These are phyloP conservation scores for Xylariaceae sp. DNA, from an alignment of 2,329 filamentous ascomycete genomes.

Conservation along the genomic window DNA sequence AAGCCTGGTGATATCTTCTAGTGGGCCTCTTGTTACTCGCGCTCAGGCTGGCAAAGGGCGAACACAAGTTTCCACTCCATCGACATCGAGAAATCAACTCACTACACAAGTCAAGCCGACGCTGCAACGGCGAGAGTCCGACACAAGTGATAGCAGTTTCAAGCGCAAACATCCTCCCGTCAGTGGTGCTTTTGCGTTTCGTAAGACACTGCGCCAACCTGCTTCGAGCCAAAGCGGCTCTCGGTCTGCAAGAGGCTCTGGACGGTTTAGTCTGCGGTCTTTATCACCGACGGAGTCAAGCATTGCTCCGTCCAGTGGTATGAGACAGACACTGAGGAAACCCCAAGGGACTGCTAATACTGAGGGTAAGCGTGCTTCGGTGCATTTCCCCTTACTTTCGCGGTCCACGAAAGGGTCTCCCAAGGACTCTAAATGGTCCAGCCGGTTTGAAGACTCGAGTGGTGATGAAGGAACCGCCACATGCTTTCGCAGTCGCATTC, in stretches of 20 bases:
- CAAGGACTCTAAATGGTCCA: constrained; percentile 29
- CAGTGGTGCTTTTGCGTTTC: constrained; percentile 55
- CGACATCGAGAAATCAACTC: constrained; percentile 10
- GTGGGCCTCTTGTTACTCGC: constrained; percentile 7
- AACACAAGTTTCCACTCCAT: constrained; percentile 6
- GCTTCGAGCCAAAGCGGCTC: constrained; percentile 34
- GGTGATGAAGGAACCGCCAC: constrained; percentile 42
- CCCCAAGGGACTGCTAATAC: constrained; percentile 34
- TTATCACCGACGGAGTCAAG: constrained; percentile 60
- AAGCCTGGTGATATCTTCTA: constrained; percentile 2
- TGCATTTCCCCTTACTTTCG: constrained; percentile 42
- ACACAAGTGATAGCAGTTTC: constrained; percentile 78
- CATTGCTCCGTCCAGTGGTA: constrained; percentile 35
- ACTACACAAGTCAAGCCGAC: constrained; percentile 24
- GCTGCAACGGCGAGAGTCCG: constrained; percentile 52
- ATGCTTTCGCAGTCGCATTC: constrained; percentile 56
- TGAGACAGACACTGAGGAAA: constrained; percentile 43
- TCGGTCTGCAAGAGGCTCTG: constrained; percentile 41
- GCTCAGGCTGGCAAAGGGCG: constrained; percentile 5
- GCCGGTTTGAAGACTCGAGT: constrained; percentile 58
- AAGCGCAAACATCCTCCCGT: constrained; percentile 52
- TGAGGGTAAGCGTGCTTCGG: constrained; percentile 32
- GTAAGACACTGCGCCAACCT: constrained; percentile 63
- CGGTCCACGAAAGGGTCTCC: constrained; percentile 34
- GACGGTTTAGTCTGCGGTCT: constrained; percentile 65